Evolutionary conservation across 164 flowering plant species (phyloP).

Genomic region (Buxus sempervirens): DNA sequence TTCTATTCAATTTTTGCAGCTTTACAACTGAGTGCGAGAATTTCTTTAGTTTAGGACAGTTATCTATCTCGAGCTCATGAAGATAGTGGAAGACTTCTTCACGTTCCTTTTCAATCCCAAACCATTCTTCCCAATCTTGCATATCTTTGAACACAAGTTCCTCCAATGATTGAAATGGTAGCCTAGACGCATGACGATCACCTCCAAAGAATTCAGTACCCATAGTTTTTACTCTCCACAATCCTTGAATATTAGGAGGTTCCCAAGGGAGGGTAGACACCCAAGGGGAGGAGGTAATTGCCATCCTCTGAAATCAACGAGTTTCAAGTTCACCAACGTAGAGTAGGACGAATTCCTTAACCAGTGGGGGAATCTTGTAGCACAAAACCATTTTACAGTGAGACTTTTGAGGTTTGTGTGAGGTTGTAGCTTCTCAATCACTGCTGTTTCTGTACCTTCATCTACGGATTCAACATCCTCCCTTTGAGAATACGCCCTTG

Average conservation of each 20-base stretch:
- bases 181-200: not conserved
- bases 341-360: slow-evolving; percentile 14
- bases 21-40: not conserved
- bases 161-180: no score
- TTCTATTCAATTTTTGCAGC: not conserved
- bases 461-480: no score
- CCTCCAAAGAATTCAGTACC: slow-evolving; percentile 21
- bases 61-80: no score
- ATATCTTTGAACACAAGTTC: slow-evolving; percentile 15
- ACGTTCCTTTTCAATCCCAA: no score
- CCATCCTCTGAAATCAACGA: slow-evolving; percentile 13
- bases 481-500: not conserved
- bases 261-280: slow-evolving; percentile 23
- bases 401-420: no score
- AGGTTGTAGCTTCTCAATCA: slow-evolving; percentile 29
- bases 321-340: slow-evolving; percentile 4
- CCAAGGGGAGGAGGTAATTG: no score
- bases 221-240: no score
- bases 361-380: no score
- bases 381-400: slow-evolving; percentile 14
- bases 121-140: no score
- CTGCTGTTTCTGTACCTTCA: slow-evolving; percentile 6
- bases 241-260: slow-evolving; percentile 4
- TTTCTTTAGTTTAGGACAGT: slow-evolving; percentile 15
- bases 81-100: no score